Evolutionary conservation across 495 filamentous ascomycete genomes (phyloP), one percentile per base, ranked within the genome.

Genomic region (Hypoxylon perforatum): DNA sequence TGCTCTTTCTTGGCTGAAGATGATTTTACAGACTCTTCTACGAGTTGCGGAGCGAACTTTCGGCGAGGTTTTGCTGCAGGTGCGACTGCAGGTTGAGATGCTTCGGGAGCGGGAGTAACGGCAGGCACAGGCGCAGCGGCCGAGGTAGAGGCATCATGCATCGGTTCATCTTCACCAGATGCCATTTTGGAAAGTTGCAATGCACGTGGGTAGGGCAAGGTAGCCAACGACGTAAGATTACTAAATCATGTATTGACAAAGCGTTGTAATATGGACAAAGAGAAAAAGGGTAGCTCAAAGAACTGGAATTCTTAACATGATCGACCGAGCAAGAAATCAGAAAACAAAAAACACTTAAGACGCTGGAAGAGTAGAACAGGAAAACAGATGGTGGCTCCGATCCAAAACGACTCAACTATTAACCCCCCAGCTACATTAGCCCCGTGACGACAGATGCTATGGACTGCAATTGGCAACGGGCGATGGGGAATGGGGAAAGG

Each of bases 11-110:
- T 63, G 52, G 39, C 56, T 14, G 66, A 57, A 15, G 67, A 71
- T 21, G 78, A 83, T 55, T 82, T 80, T 7, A 81, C 80, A 17
- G 80, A 76, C 15, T 82, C 87, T 62, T 88, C 86, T 38, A 87
- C 78, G 3, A 85, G 81, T 66, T 90, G 79, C 5, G 85, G 83
- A 33, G 78, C 71, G 56, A 88, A 84, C 59, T 75, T 78, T 48
- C 77, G 74, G 46, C 73, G 74, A n/a, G 75, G 76, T 44, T 80
- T 79, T 9, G 76, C 61, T 15, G 68, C 53, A 36, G 71, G 60
- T 25, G 70, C 30, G 30, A 10, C 30, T 33, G 30, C 56, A 15
- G 57, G 33, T 52, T 69, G 42, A 33, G 63, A 28, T 39, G 69
- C 65, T 15, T 58, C 48, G 30, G 19, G 38, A 47, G 51, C 47